These are phyloP conservation scores for Penicillium lagena DNA, from an alignment of 495 filamentous ascomycete species.

Conservation along the genomic window DNA sequence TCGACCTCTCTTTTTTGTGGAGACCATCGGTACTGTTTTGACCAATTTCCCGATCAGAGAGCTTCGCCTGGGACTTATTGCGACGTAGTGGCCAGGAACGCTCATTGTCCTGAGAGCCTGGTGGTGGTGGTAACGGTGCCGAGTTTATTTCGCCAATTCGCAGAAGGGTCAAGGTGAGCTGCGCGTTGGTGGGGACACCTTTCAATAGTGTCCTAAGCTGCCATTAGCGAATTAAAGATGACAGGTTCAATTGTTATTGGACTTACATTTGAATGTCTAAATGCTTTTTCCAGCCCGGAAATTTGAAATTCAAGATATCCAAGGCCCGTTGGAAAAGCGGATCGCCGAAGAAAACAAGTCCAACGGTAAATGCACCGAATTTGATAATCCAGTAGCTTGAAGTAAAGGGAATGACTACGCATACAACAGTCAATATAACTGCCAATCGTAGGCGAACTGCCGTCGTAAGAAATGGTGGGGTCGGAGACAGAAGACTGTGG, in stretches of 20 bases:
- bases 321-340: slow-evolving; percentile 58
- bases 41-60: slow-evolving; percentile 8
- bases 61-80: slow-evolving; percentile 25
- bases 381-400: slow-evolving; percentile 74
- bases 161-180: slow-evolving; percentile 77
- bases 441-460: slow-evolving; percentile 58
- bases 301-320: slow-evolving; percentile 55
- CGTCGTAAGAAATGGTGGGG: slow-evolving; percentile 64
- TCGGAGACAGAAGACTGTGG: slow-evolving; percentile 64
- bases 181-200: slow-evolving; percentile 84
- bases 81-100: slow-evolving; percentile 20
- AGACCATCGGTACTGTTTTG: slow-evolving; percentile 9
- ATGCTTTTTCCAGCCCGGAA: slow-evolving; percentile 70
- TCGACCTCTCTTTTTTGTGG: background rate
- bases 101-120: slow-evolving; percentile 33
- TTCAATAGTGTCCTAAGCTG: slow-evolving; percentile 60
- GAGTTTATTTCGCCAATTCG: slow-evolving; percentile 81
- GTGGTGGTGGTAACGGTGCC: slow-evolving; percentile 75
- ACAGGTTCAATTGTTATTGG: too few species aligned
- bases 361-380: slow-evolving; percentile 54
- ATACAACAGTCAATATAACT: slow-evolving; percentile 48
- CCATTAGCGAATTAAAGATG: too few species aligned
- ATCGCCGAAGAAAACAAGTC: slow-evolving; percentile 75
- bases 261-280: slow-evolving; percentile 61
- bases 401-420: slow-evolving; percentile 53